Evolutionary conservation across 1,284 basidiomycete species (phyloP).

Genomic region (Trichosporon sp.): DNA sequence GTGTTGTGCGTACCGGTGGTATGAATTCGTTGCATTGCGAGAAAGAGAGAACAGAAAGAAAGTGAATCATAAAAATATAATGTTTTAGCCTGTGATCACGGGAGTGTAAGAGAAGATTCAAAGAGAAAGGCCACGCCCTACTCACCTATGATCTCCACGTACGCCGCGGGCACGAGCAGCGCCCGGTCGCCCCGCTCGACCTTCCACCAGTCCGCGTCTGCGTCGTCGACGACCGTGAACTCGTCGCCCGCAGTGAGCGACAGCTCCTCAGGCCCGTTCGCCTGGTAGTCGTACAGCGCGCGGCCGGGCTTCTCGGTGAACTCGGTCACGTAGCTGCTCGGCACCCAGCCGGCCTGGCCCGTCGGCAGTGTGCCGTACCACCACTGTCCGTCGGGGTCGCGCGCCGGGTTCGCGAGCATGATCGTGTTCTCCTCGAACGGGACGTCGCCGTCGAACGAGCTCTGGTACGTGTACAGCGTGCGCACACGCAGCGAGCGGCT

Average conservation of each 20-base stretch:
- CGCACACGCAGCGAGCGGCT: conserved; percentile 59
- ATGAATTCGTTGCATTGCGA: conserved; percentile 16
- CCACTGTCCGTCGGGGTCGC: conserved; percentile 66
- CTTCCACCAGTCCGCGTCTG: conserved; percentile 89
- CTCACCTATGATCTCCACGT: conserved; percentile 85
- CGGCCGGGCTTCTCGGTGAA: conserved; percentile 47
- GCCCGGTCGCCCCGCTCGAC: conserved; percentile 75
- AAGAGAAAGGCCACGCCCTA: conserved; percentile 55
- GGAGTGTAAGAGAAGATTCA: conserved; percentile 36
- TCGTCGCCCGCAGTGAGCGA: conserved; percentile 73
- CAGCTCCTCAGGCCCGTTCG: conserved; percentile 68
- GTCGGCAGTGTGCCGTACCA: conserved; percentile 75
- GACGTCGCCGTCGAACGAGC: conserved; percentile 79
- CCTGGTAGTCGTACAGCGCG: conserved; percentile 73
- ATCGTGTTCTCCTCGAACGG: conserved; percentile 78
- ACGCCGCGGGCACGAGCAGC: conserved; percentile 82
- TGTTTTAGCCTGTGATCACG: conserved; percentile 5
- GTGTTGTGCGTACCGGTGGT: background rate
- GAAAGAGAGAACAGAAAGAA: background rate
- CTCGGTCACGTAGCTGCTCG: conserved; percentile 77
- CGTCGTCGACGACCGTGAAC: conserved; percentile 70
- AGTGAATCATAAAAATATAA: conserved; percentile 9
- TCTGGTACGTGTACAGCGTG: conserved; percentile 75
- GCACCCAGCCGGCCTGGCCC: conserved; percentile 80
- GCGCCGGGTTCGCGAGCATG: conserved; percentile 76